Conservation (phyloP, 768 basidiomycete species). For the Multifurca ochricompacta region DNA sequence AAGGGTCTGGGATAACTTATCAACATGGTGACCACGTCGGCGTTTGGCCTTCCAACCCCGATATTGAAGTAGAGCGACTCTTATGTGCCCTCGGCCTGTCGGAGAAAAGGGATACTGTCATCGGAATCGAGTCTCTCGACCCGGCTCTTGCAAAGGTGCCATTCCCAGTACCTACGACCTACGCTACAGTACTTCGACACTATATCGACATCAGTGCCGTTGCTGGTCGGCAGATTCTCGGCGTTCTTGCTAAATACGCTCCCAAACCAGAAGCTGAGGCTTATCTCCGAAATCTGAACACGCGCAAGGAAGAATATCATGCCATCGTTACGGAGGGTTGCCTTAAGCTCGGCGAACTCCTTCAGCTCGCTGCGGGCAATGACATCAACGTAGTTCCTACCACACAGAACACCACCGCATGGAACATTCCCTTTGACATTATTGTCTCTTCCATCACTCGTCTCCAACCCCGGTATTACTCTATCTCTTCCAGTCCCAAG, state of each 20-base stretch:
- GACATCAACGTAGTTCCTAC: slow-evolving; percentile 50
- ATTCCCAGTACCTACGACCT: slow-evolving; percentile 96
- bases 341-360: slow-evolving; percentile 87
- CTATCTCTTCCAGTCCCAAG: slow-evolving; percentile 97
- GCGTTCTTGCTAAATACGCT: slow-evolving; percentile 79
- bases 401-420: slow-evolving; percentile 68
- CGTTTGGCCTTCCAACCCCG: slow-evolving; percentile 94
- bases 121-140: slow-evolving; percentile 94
- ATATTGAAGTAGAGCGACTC: slow-evolving; percentile 84
- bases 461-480: slow-evolving; percentile 95
- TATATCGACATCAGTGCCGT: slow-evolving; percentile 96
- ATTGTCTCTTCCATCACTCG: slow-evolving; percentile 90
- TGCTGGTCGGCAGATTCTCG: slow-evolving; percentile 90
- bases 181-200: slow-evolving; percentile 86
- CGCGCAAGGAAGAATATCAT: slow-evolving; percentile 83
- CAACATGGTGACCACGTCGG: slow-evolving; percentile 98
- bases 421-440: slow-evolving; percentile 95
- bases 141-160: slow-evolving; percentile 97
- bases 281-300: slow-evolving; percentile 66
- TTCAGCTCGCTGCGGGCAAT: slow-evolving; percentile 85
- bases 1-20: slow-evolving; percentile 95
- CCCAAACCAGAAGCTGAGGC: slow-evolving; percentile 72
- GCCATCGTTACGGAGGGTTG: slow-evolving; percentile 70
- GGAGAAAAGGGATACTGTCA: slow-evolving; percentile 72
- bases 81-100: slow-evolving; percentile 79